Base-by-base conservation (phyloP, 164 flowering plant genomes). In the Umbilicus rupestris region DNA sequence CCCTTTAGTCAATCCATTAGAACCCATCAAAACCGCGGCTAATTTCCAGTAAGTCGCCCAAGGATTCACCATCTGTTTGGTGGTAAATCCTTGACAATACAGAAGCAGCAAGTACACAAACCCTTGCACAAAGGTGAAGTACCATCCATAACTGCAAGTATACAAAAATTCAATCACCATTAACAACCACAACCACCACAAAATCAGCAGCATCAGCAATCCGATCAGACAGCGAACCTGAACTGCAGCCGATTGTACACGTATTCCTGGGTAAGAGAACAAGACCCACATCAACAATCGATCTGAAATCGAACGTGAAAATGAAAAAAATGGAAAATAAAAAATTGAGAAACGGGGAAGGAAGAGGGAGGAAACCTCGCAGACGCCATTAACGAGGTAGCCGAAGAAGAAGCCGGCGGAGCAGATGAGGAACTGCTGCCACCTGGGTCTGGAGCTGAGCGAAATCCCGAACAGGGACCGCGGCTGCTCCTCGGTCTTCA, bases 371-470 rank as follows among this genome's bases (percentile, higher is more conserved):
- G 19, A 37, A 41, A 89, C 98, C 98, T 92, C 98, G 68, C 98
- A 92, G 69, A 92, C 57, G 69, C 96, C 98, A 81, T 93, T 93
- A 45, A 93, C 86, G 29, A 93, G 93, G 71, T 90, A 93, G 7
- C 98, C 98, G 66, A 93, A 93, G 87, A 93, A 92, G 73, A 89
- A 92, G 57, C 98, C 98, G 65, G 91, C 77, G 70, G 96, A 86
- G 69, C 98, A 92, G 31, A 92, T 75, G 49, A 92, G 76, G 47
- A 92, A 89, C 63, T 89, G 98, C 31, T 89, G 75, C 93, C 93
- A 92, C 28, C 28, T 76, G 39, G 98, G 93, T 70, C 82, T 77
- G 14, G 77, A 81, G 2, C 92, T 69, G 2, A 90, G 83, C 12
- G 85, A 77, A 60, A 92, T 79, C 65, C 98, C 98, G 66, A 92